phyloP scores from a whole-genome alignment of 2,329 filamentous ascomycete species.

The Myriosclerotinia scirpicola region DNA sequence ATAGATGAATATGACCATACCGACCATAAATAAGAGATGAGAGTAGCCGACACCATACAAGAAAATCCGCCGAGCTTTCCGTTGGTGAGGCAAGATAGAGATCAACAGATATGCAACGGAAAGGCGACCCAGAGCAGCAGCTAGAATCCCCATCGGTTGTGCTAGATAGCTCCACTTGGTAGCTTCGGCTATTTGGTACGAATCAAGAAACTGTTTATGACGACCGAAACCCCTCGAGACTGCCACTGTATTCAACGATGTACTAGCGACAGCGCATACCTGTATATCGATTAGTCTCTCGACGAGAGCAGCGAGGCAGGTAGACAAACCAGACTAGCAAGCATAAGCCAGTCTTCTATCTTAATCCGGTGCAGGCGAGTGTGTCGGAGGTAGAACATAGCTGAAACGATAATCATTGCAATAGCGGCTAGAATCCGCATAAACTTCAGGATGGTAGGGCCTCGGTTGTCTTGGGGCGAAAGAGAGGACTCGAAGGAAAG shows the following conservation, averaged over 20 bases:
- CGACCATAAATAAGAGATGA: not conserved
- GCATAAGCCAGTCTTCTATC: not conserved
- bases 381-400: constrained; percentile 1
- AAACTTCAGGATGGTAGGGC: not conserved
- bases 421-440: not conserved
- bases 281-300: not conserved
- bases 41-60: not conserved
- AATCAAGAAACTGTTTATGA: constrained; percentile 1
- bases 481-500: not conserved
- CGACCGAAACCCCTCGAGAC: constrained; percentile 1
- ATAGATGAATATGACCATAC: constrained; percentile 7
- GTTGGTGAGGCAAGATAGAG: not conserved
- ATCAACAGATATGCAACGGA: not conserved
- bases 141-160: constrained; percentile 4
- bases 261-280: not conserved
- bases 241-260: constrained; percentile 2
- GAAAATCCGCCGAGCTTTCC: not conserved
- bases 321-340: constrained; percentile 1
- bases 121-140: not conserved
- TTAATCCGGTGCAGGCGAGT: not conserved
- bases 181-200: constrained; percentile 1
- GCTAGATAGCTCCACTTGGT: constrained; percentile 10
- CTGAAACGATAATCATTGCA: not conserved
- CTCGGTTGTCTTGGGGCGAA: not conserved
- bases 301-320: no score